A percentile compares a stretch with the other conserved stretches of the same genome.
Evolutionary conservation across 805 yeast species (phyloP).

Genomic region (Monosporozyma aquatica): DNA sequence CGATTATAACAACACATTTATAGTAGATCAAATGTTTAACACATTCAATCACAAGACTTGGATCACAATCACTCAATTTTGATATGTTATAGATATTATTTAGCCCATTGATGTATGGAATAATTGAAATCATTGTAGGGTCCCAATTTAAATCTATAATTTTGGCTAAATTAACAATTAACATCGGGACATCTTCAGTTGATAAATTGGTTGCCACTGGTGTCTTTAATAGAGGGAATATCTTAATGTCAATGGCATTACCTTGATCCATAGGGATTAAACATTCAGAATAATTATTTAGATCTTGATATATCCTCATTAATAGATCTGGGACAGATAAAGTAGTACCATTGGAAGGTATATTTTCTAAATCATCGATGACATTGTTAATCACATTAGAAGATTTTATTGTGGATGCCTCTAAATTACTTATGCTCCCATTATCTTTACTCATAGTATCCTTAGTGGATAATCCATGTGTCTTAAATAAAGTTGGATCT

Average conservation of each 20-base stretch:
- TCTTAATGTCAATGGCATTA: conserved; percentile 82
- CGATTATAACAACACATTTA: conserved; percentile 72
- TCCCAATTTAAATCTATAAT: conserved; percentile 92
- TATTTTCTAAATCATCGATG: conserved; percentile 7
- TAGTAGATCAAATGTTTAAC: conserved; percentile 87
- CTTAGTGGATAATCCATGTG: neutral
- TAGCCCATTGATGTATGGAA: conserved; percentile 81
- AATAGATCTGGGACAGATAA: conserved; percentile 64
- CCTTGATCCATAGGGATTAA: conserved; percentile 86
- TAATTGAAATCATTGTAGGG: conserved; percentile 84
- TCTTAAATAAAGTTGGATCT: conserved; percentile 26
- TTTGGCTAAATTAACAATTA: conserved; percentile 65
- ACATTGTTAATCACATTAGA: conserved; percentile 5
- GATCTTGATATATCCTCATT: conserved; percentile 86
- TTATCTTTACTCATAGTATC: conserved; percentile 1
- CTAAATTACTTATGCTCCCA: neutral
- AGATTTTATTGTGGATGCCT: conserved; percentile 1
- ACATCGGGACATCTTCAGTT: conserved; percentile 82
- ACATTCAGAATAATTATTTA: conserved; percentile 93
- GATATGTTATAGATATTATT: conserved; percentile 75
- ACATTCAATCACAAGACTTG: conserved; percentile 69
- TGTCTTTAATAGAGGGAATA: conserved; percentile 81
- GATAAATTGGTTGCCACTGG: conserved; percentile 61
- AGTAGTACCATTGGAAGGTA: neutral
- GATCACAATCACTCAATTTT: conserved; percentile 72